phyloP scores from a whole-genome alignment of 352 stramenopile genomes.

The Phytophthora cajani region DNA sequence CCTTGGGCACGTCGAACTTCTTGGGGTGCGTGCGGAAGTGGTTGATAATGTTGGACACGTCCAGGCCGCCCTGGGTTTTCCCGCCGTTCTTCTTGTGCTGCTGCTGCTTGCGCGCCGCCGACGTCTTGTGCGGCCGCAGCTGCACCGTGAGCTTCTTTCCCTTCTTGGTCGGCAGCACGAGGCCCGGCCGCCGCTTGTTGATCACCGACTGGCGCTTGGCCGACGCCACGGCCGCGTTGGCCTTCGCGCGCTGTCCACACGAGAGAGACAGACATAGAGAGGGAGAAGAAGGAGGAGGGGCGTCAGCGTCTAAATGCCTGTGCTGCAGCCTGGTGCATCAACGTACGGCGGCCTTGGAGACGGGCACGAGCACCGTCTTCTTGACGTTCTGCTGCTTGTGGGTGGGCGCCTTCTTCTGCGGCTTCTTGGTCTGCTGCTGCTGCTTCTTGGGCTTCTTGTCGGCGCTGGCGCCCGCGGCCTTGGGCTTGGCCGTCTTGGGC shows the following conservation, averaged over 20 bases:
- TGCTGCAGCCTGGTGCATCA: neutral
- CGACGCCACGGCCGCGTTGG: slow-evolving; percentile 53
- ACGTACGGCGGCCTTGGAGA: slow-evolving; percentile 70
- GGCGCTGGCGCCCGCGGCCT: neutral
- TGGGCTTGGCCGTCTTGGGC: neutral
- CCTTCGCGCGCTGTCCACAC: slow-evolving; percentile 44
- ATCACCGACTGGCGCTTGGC: slow-evolving; percentile 73
- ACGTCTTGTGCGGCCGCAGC: slow-evolving; percentile 54
- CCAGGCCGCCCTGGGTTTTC: slow-evolving; percentile 39
- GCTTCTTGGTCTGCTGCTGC: slow-evolving; percentile 22
- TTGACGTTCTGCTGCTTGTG: slow-evolving; percentile 77
- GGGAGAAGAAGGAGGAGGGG: neutral
- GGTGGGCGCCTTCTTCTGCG: slow-evolving; percentile 21
- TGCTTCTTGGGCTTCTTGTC: neutral
- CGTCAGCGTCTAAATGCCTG: neutral
- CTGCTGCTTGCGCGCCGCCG: slow-evolving; percentile 44
- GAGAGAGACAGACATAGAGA: neutral
- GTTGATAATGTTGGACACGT: slow-evolving; percentile 82
- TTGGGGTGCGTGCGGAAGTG: slow-evolving; percentile 80
- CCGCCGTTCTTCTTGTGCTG: slow-evolving; percentile 10
- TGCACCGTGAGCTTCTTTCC: slow-evolving; percentile 43
- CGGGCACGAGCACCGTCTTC: slow-evolving; percentile 71
- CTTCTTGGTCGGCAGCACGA: slow-evolving; percentile 50
- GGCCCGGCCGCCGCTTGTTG: slow-evolving; percentile 70
- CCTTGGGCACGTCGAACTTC: slow-evolving; percentile 85